Conservation (phyloP, 768 basidiomycete species). For the Asterophora parasitica region DNA sequence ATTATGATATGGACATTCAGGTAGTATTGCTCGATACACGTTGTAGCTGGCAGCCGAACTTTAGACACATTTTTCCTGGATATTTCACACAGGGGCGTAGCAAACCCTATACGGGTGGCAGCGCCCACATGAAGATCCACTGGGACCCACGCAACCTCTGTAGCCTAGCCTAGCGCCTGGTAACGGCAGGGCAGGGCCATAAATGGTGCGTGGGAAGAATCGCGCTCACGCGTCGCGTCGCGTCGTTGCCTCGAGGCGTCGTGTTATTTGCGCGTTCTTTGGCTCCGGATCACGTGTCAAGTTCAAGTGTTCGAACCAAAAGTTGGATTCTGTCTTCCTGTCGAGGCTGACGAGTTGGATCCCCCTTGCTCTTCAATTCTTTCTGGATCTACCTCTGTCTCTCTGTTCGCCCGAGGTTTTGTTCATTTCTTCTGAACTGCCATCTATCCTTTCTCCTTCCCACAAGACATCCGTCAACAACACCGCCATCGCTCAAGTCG, state of each 20-base stretch:
- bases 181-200: too few relatives aligned
- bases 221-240: constrained; percentile 24
- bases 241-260: constrained; percentile 17
- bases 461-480: constrained; percentile 17
- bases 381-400: constrained; percentile 20
- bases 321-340: constrained; percentile 23
- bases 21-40: too few relatives aligned
- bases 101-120: too few relatives aligned
- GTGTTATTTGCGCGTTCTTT: constrained; percentile 33
- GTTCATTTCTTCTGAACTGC: constrained; percentile 15
- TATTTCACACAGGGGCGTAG: too few relatives aligned
- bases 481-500: constrained; percentile 9
- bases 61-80: too few relatives aligned
- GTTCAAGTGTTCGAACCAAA: constrained; percentile 21
- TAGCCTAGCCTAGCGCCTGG: too few relatives aligned
- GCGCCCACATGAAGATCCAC: too few relatives aligned
- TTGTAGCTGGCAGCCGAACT: too few relatives aligned
- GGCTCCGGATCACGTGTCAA: constrained; percentile 29
- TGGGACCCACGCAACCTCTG: too few relatives aligned
- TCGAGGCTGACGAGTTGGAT: constrained; percentile 35
- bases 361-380: constrained; percentile 23
- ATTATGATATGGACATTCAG: neutral
- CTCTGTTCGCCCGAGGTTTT: constrained; percentile 14
- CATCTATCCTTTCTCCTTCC: constrained; percentile 28
- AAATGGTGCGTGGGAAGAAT: constrained; percentile 8